Conservation (phyloP, 352 stramenopile genomes). For the Phytophthora citrophthora region DNA sequence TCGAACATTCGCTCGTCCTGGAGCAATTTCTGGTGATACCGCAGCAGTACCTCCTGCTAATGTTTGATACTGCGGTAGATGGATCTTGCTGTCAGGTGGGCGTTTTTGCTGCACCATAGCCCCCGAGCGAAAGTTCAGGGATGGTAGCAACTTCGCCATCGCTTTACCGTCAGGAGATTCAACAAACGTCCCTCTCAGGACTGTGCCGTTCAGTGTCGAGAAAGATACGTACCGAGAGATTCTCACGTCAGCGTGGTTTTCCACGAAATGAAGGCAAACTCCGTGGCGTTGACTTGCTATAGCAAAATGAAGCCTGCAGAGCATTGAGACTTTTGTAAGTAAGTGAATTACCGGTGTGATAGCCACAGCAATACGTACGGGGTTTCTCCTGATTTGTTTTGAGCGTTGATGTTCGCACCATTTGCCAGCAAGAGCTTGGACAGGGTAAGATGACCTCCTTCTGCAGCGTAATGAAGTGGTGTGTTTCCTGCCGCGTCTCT, state of each 20-base stretch:
- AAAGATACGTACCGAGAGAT: slow-evolving; percentile 69
- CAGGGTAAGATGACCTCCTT: slow-evolving; percentile 73
- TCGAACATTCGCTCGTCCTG: slow-evolving; percentile 15
- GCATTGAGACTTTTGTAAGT: background rate
- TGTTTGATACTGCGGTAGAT: slow-evolving; percentile 25
- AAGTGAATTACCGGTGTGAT: too few relatives aligned
- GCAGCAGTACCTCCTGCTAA: slow-evolving; percentile 15
- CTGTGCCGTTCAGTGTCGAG: slow-evolving; percentile 55
- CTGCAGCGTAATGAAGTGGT: slow-evolving; percentile 77
- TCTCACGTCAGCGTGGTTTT: slow-evolving; percentile 66
- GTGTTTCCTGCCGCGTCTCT: slow-evolving; percentile 75
- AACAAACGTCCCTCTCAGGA: slow-evolving; percentile 65
- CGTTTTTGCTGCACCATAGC: slow-evolving; percentile 32
- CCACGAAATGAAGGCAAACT: slow-evolving; percentile 70
- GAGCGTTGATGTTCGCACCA: slow-evolving; percentile 77
- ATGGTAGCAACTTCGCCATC: slow-evolving; percentile 67
- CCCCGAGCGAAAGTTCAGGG: slow-evolving; percentile 52
- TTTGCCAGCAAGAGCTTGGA: slow-evolving; percentile 67
- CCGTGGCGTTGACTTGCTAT: slow-evolving; percentile 78
- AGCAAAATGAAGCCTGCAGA: slow-evolving; percentile 72
- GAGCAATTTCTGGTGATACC: slow-evolving; percentile 24
- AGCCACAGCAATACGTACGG: slow-evolving; percentile 46
- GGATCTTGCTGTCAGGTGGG: slow-evolving; percentile 6
- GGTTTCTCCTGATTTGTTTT: slow-evolving; percentile 82
- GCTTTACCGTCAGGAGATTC: slow-evolving; percentile 53